These are phyloP conservation scores for Chaetomiaceae sp. DNA, from an alignment of 2,329 filamentous ascomycete genomes.

Conservation along the genomic window DNA sequence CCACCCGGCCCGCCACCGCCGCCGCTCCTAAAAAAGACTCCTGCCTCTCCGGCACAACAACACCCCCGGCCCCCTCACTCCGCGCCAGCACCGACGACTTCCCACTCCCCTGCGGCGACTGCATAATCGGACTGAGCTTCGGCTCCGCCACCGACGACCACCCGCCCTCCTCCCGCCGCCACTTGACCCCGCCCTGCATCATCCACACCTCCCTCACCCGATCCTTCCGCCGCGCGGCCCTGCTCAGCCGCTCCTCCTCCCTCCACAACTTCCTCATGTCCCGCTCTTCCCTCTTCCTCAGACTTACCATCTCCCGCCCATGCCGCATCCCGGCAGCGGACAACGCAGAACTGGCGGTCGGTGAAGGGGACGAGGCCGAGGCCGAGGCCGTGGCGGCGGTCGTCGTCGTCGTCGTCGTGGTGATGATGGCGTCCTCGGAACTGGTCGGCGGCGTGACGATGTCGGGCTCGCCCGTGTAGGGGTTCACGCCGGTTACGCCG, in stretches of 20 bases:
- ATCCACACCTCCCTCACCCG: constrained; percentile 29
- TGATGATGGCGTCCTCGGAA: constrained; percentile 34
- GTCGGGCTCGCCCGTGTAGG: constrained; percentile 50
- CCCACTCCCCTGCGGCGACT: constrained; percentile 35
- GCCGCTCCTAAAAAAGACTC: constrained; percentile 38
- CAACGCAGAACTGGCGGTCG: too few species aligned
- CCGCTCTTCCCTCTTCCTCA: neutral
- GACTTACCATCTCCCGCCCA: too few species aligned
- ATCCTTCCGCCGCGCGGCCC: constrained; percentile 40
- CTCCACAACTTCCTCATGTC: constrained; percentile 26
- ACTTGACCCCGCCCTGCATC: constrained; percentile 36
- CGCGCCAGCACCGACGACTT: neutral
- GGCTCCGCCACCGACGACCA: constrained; percentile 52
- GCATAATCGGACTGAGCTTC: constrained; percentile 45
- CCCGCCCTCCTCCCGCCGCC: constrained; percentile 42
- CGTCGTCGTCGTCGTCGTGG: neutral
- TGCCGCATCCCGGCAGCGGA: too few species aligned
- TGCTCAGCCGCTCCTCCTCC: constrained; percentile 39
- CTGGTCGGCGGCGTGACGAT: constrained; percentile 48
- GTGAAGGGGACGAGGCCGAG: neutral
- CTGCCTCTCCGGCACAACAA: neutral
- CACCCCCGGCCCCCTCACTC: constrained; percentile 9
- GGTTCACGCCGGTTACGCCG: constrained; percentile 56
- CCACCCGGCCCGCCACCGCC: constrained; percentile 14
- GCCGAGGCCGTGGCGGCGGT: neutral